Evolutionary conservation across 371 early-diverging fungal genomes (phyloP), one percentile per base, ranked within the genome.

Genomic region (Choanephora cucurbitarum): DNA sequence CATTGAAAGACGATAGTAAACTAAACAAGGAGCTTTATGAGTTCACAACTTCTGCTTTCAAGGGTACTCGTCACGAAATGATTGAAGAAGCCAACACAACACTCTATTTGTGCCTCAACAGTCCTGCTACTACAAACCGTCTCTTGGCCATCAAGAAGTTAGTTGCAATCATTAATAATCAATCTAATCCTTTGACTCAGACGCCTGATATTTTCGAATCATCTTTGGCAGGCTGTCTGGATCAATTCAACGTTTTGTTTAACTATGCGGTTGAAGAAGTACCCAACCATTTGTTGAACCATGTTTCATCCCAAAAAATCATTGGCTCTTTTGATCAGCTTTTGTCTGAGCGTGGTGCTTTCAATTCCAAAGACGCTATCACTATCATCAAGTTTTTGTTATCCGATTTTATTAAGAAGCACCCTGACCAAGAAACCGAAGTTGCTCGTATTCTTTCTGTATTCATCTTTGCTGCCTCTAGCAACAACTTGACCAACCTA

Each of bases 81-180:
- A 62, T 90, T 22, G 68, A 75, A 59, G 87, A 88, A 47, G 76
- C 85, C 34, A 84, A 83, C 55, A 88, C 91, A 0, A 87, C 89
- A 0, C 64, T 92, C 11, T 89, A 80, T 48, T 78, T 91, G 43
- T 84, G 86, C 60, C 70, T 92, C 49, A 82, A 88, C 56, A 88
- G 89, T 50, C 75, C 84, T 14, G 79, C 89, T 23, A 53, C 78
- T 0, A 67, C 76, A 1, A 77, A 85, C 22, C 86, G 90, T 32
- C 60, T 90, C 21, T 52, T 85, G 28, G 89, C 88, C 19, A 52
- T 89, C 21, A 75, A 84, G 48, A 83, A 84, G 55, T 54, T 91
- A 21, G 63, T 69, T 18, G 64, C 75, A 21, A 70, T 87, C 44
- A 60, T 88, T 44, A 62, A 67, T 22, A 70, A 79, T 19, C 67